A percentile compares a stretch with the other conserved stretches of the same genome.
phyloP scores from a whole-genome alignment of 2,329 filamentous ascomycete species.

The Ambrosiella cleistominuta region DNA sequence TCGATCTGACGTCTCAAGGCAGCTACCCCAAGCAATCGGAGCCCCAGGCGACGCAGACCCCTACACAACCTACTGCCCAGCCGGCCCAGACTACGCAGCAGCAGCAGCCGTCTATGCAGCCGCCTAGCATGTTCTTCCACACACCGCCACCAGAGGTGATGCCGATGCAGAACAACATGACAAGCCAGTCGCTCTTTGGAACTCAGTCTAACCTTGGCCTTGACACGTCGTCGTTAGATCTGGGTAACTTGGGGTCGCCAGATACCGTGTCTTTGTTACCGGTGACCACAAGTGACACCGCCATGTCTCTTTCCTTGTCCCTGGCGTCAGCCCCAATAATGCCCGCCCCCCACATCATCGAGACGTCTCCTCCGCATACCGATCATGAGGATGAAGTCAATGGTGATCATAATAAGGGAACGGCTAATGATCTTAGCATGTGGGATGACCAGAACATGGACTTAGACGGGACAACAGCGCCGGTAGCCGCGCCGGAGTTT shows the following conservation, averaged over 20 bases:
- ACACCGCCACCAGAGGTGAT: slow-evolving; percentile 38
- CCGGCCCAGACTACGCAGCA: neutral
- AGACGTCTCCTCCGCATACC: slow-evolving; percentile 27
- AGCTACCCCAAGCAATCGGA: neutral
- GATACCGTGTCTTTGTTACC: neutral
- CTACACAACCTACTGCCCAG: neutral
- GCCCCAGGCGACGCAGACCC: neutral
- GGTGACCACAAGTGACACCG: neutral
- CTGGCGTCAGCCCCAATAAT: slow-evolving; percentile 2
- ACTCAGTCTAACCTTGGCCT: neutral
- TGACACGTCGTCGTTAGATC: neutral
- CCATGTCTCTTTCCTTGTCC: slow-evolving; percentile 1
- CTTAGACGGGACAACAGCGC: slow-evolving; percentile 17
- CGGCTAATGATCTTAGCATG: slow-evolving; percentile 25
- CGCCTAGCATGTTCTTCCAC: slow-evolving; percentile 22
- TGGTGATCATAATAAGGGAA: slow-evolving; percentile 17
- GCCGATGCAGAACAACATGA: slow-evolving; percentile 18
- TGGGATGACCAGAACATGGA: slow-evolving; percentile 26
- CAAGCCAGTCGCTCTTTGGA: neutral
- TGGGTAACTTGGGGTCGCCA: neutral
- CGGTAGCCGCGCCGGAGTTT: slow-evolving; percentile 23
- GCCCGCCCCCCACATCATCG: slow-evolving; percentile 3
- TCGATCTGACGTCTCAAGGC: slow-evolving; percentile 39
- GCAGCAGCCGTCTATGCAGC: neutral
- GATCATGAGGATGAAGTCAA: slow-evolving; percentile 22